These are phyloP conservation scores for Scenedesmus sp. DNA, from an alignment of 163 green algal genomes.

Conservation along the genomic window DNA sequence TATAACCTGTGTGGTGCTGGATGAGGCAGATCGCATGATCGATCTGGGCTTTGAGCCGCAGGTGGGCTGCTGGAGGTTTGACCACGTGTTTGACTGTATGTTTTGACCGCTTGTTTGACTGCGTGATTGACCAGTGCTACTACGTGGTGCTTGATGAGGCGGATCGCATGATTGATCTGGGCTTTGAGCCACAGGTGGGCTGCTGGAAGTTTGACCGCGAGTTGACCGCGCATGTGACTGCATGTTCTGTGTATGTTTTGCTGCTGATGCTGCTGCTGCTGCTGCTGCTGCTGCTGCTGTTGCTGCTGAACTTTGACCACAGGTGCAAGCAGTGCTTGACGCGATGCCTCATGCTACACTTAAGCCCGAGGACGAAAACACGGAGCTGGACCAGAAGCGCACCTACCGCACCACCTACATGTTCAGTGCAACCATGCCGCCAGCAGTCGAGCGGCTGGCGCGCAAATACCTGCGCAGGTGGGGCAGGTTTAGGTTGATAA, in stretches of 20 bases:
- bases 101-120: background rate
- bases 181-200: constrained; percentile 87
- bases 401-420: constrained; percentile 99
- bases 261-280: background rate
- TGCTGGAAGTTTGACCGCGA: background rate
- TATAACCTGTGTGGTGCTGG: constrained; percentile 93
- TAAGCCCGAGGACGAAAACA: constrained; percentile 90
- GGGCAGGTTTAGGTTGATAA: background rate
- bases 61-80: background rate
- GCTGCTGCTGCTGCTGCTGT: background rate
- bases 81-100: background rate
- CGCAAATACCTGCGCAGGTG: constrained; percentile 92
- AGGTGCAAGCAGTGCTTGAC: constrained; percentile 94
- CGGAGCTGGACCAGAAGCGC: constrained; percentile 68
- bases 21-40: constrained; percentile 99
- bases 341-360: constrained; percentile 94
- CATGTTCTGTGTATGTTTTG: background rate
- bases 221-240: background rate
- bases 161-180: constrained; percentile 99
- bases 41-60: constrained; percentile 97
- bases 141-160: constrained; percentile 99
- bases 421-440: constrained; percentile 86
- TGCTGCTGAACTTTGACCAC: background rate
- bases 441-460: constrained; percentile 91
- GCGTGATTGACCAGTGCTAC: background rate